Evolutionary conservation across 2,329 filamentous ascomycete genomes (phyloP), one percentile per base, ranked within the genome.

Genomic region (Arthroderma uncinatum): DNA sequence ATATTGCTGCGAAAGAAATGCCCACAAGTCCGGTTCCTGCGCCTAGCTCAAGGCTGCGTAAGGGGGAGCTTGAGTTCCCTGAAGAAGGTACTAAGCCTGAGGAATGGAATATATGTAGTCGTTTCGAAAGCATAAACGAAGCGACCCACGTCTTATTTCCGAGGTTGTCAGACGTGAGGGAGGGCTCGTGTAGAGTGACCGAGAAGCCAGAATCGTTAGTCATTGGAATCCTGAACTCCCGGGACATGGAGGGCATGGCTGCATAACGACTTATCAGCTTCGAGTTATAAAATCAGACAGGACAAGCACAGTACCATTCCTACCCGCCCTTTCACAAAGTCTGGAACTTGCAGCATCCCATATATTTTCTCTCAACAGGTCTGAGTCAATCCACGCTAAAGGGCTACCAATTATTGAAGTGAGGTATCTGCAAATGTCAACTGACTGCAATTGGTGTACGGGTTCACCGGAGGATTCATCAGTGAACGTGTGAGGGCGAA

Each of bases 61-160:
- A 61, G 0, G 65, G 64, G 2, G 61, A 60, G 39, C 64, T 60
- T 25, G 62, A 57, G 33, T 62, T 61, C 1, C 64, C 60, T 4
- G 61, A 59, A 5, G 64, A 61, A 1, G 66, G 67, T 10, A 73
- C 63, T 42, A 73, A 65, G 6, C 68, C 61, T 2, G 68, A 63
- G 12, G 68, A 67, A 57, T 73, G 83, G 3, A 73, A 56, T 2
- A 57, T 62, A 57, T 70, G 65, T 25, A 97, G 79, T 23, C 87
- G 82, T 63, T 82, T 85, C 0, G 92, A 86, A 3, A 97, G 82
- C 1, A 94, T 79, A 66, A 90, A 94, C 0, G 90, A 92, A 0
- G 90, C 92, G 0, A 87, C 89, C 93, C 93, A 97, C 0, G 93
- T 98, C 71, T 98, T 97, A 69, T 94, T 79, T 1, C 93, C 93